Base-by-base conservation (phyloP, 805 yeast genomes). In the Ogataea neopini region DNA sequence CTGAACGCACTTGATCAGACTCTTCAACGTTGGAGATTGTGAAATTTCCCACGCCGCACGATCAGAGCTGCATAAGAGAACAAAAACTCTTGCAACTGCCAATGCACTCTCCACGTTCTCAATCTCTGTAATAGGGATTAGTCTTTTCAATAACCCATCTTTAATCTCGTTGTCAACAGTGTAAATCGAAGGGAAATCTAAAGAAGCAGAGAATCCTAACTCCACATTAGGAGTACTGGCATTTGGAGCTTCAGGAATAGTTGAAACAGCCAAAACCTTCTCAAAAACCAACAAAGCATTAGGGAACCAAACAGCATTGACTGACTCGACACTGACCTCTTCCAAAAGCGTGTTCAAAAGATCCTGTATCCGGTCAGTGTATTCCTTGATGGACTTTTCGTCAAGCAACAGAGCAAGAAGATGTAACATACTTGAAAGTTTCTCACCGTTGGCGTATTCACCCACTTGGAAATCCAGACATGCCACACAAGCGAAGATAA, bases 251-350 rank as follows among this genome's bases (percentile, higher is more conserved):
- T 56, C 57, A 0, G 89, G 88, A 4, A 80, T 66, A 28, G 72
- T 73, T 2, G 79, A 69, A 35, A 72, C 75, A 1, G 82, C 70
- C 36, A 86, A 57, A 3, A 83, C 64, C 29, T 76, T 77, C 46
- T 82, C 87, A 39, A 81, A 70, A 3, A 83, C 73, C 20, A 73
- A 63, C 29, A 88, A 60, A 0, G 81, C 79, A 47, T 77, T 72
- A 0, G 84, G 76, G 56, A 81, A 80, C 84, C 88, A 88, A 13
- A 73, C 70, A 22, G 70, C 59, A 50, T 77, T 73, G 2, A 66
- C 66, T 48, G 62, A 59, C 32, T 71, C 72, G 2, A 72, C 65
- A 1, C 54, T 62, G 9, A 80, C 50, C 2, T 69, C 67, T 1
- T 58, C 63, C 10, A 67, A 58, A 25, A 81, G 58, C 29, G 70